Percentiles rank a stretch among this genome's conserved stretches.
These are phyloP conservation scores for Cetradonia linearis DNA, from an alignment of 495 filamentous ascomycete species.

Conservation along the genomic window DNA sequence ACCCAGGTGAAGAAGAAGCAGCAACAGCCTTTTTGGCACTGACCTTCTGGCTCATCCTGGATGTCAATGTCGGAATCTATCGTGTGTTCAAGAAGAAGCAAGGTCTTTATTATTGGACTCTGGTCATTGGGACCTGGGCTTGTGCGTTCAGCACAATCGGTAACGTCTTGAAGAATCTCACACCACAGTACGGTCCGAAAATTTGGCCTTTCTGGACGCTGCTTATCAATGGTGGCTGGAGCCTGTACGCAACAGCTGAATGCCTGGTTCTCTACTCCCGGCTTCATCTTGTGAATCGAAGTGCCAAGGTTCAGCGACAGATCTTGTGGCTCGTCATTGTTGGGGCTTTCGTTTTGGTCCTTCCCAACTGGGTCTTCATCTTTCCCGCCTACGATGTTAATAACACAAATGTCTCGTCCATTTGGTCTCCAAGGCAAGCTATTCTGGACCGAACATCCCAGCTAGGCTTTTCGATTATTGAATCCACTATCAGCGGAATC, in stretches of 20 bases:
- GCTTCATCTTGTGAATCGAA: slow-evolving; percentile 38
- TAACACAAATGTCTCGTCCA: slow-evolving; percentile 5
- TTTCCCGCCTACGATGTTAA: slow-evolving; percentile 11
- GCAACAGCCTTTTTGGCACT: slow-evolving; percentile 35
- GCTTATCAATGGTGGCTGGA: slow-evolving; percentile 39
- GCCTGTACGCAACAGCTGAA: slow-evolving; percentile 41
- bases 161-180: slow-evolving; percentile 39
- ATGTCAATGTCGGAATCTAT: slow-evolving; percentile 37
- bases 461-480: slow-evolving; percentile 32
- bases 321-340: slow-evolving; percentile 33
- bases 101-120: slow-evolving; percentile 43
- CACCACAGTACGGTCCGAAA: slow-evolving; percentile 17
- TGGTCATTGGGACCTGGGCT: slow-evolving; percentile 39
- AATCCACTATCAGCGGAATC: slow-evolving; percentile 28
- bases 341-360: slow-evolving; percentile 35
- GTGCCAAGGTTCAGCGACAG: slow-evolving; percentile 31
- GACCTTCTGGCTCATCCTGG: slow-evolving; percentile 38
- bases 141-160: slow-evolving; percentile 41
- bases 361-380: slow-evolving; percentile 26
- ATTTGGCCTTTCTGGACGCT: slow-evolving; percentile 35
- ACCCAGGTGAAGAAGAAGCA: slow-evolving; percentile 2
- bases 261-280: slow-evolving; percentile 41
- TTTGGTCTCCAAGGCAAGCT: slow-evolving; percentile 15
- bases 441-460: slow-evolving; percentile 17
- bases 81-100: slow-evolving; percentile 38